Conservation (phyloP, 1,284 basidiomycete genomes). For the Sanghuangporus sanghuang region DNA sequence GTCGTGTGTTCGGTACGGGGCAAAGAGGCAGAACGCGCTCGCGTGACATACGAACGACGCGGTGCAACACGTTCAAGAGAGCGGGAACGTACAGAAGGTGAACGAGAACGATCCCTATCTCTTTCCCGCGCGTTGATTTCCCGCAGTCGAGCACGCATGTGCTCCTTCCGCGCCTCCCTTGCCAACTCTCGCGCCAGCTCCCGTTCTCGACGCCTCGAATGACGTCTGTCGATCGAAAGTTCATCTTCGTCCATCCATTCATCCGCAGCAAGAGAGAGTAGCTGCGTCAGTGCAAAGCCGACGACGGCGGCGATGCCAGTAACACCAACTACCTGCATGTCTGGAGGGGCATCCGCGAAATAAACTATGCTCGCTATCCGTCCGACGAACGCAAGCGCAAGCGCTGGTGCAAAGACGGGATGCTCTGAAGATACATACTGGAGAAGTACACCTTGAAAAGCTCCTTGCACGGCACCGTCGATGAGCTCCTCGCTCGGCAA, state of each 20-base stretch:
- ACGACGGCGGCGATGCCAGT: constrained; percentile 8
- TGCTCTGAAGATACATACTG: constrained; percentile 57
- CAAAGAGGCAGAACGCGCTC: constrained; percentile 17
- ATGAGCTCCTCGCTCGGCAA: constrained; percentile 30
- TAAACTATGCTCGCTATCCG: constrained; percentile 57
- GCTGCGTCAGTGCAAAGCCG: constrained; percentile 9
- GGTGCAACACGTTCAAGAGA: neutral
- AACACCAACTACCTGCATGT: constrained; percentile 53
- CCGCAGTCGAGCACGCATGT: constrained; percentile 11
- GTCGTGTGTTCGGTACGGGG: constrained; percentile 17
- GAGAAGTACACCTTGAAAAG: constrained; percentile 70
- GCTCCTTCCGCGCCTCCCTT: constrained; percentile 12
- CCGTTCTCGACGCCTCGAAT: constrained; percentile 7
- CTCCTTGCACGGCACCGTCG: constrained; percentile 60
- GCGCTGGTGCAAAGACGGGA: constrained; percentile 46
- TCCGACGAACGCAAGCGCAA: constrained; percentile 49
- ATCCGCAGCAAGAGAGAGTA: constrained; percentile 5
- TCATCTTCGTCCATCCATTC: constrained; percentile 12
- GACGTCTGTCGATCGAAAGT: constrained; percentile 6
- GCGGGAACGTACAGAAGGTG: constrained; percentile 2
- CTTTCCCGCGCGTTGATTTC: constrained; percentile 15
- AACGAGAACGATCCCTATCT: constrained; percentile 1
- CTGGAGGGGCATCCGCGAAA: constrained; percentile 42
- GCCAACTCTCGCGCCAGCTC: constrained; percentile 9
- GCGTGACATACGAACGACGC: neutral